phyloP scores from a whole-genome alignment of 2,329 filamentous ascomycete genomes.

The Neurospora sp. region DNA sequence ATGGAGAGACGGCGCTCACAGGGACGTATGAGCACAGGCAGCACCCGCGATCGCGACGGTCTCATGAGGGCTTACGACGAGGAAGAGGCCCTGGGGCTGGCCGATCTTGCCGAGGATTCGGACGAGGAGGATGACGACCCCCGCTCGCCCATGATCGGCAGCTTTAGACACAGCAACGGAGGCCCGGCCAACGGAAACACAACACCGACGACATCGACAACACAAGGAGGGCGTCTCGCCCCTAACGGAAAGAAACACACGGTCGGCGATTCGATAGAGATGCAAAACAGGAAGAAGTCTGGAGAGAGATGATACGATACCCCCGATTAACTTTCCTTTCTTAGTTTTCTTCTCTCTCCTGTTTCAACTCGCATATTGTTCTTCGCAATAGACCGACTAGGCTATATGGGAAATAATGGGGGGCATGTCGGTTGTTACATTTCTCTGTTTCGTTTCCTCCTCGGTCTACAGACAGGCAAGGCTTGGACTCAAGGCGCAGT shows the following conservation, averaged over 20 bases:
- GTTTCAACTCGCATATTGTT: background rate
- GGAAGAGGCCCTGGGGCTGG: constrained; percentile 69
- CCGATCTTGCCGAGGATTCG: constrained; percentile 69
- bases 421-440: background rate
- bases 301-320: constrained; percentile 21
- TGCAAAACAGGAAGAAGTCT: constrained; percentile 36
- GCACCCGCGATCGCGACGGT: constrained; percentile 64
- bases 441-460: background rate
- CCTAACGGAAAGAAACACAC: constrained; percentile 12
- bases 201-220: background rate
- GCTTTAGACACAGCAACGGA: constrained; percentile 27
- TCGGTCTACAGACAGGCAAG: background rate
- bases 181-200: constrained; percentile 19
- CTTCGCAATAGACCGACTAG: background rate
- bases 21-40: constrained; percentile 41
- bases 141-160: constrained; percentile 26
- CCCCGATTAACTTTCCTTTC: background rate
- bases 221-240: constrained; percentile 2
- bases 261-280: constrained; percentile 32
- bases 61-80: constrained; percentile 86
- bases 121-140: constrained; percentile 45
- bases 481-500: background rate
- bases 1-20: constrained; percentile 83
- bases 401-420: background rate
- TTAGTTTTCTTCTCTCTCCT: background rate